Evolutionary conservation across 257 asterid genomes (phyloP).

Genomic region (Cynanchum wilfordii): DNA sequence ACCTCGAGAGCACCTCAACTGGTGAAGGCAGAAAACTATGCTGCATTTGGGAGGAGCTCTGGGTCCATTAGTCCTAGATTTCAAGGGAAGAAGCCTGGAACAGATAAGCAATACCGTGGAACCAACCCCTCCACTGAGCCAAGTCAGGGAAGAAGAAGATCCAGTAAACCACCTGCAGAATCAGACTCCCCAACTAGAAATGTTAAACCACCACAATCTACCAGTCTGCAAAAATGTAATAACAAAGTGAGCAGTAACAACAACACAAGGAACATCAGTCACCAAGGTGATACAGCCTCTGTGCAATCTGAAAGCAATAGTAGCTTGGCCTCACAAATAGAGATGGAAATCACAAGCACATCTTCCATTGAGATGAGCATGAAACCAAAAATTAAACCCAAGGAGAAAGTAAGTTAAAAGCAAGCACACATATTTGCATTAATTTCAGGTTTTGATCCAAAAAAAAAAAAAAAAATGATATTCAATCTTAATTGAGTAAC

Average conservation of each 20-base stretch:
- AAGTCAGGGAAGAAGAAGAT: conserved; percentile 31
- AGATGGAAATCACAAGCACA: conserved; percentile 49
- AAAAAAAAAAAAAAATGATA: neutral
- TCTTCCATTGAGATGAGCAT: conserved; percentile 31
- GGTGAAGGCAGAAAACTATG: conserved; percentile 35
- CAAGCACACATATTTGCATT: conserved; percentile 5
- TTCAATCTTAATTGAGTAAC: neutral
- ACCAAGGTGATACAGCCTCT: conserved; percentile 66
- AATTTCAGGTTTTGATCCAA: neutral
- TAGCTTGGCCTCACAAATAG: conserved; percentile 56
- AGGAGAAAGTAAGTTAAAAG: conserved; percentile 34
- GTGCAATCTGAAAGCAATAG: conserved; percentile 67
- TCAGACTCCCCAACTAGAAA: conserved; percentile 35
- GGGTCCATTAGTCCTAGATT: conserved; percentile 54
- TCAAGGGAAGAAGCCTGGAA: conserved; percentile 32
- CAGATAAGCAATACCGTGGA: conserved; percentile 31
- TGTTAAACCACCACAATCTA: conserved; percentile 34
- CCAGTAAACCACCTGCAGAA: conserved; percentile 30
- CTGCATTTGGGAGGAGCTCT: conserved; percentile 35
- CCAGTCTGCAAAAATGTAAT: conserved; percentile 34
- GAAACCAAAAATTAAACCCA: conserved; percentile 34
- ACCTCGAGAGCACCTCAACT: conserved; percentile 26
- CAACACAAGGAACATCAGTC: conserved; percentile 45
- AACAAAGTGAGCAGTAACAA: conserved; percentile 45
- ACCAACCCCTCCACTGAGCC: conserved; percentile 35